Conservation (phyloP, 202 grass and related monocot species). For the Panicum virgatum region DNA sequence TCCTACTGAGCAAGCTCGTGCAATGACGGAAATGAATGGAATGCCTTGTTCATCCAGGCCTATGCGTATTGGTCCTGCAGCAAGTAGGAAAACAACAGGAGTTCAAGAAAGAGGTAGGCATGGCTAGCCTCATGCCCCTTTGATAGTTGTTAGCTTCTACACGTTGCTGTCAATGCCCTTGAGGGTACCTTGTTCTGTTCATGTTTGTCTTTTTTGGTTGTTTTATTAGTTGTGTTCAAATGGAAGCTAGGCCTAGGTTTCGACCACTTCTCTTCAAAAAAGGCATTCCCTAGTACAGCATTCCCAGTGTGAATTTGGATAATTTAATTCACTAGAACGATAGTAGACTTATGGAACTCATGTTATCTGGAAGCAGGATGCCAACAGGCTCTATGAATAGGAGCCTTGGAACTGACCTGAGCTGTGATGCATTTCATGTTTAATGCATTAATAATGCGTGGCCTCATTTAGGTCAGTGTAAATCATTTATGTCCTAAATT, state of each 20-base stretch:
- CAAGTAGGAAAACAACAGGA: constrained; percentile 71
- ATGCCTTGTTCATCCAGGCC: constrained; percentile 80
- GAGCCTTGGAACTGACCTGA: constrained; percentile 84
- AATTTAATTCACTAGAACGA: constrained; percentile 54
- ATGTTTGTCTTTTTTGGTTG: constrained; percentile 43
- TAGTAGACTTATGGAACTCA: constrained; percentile 73
- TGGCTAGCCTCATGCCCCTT: not conserved
- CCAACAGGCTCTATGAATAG: constrained; percentile 82
- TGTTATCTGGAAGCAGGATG: constrained; percentile 91
- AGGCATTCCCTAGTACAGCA: constrained; percentile 49
- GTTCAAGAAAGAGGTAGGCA: constrained; percentile 76
- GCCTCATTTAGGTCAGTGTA: constrained; percentile 91
- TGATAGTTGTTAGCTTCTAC: not conserved
- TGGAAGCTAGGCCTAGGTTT: constrained; percentile 36
- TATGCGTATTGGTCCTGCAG: constrained; percentile 87
- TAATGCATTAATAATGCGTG: too few relatives aligned
- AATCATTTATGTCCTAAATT: constrained; percentile 74
- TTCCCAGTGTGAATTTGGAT: constrained; percentile 63
- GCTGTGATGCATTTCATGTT: constrained; percentile 83
- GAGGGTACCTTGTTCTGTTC: constrained; percentile 39
- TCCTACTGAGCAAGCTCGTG: constrained; percentile 76
- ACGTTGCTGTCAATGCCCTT: too few relatives aligned
- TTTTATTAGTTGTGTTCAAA: constrained; percentile 49
- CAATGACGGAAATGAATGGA: constrained; percentile 97
- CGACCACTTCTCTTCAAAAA: constrained; percentile 44